Conservation (phyloP, 306 rosid species). For the Pyrus bretschneideri region DNA sequence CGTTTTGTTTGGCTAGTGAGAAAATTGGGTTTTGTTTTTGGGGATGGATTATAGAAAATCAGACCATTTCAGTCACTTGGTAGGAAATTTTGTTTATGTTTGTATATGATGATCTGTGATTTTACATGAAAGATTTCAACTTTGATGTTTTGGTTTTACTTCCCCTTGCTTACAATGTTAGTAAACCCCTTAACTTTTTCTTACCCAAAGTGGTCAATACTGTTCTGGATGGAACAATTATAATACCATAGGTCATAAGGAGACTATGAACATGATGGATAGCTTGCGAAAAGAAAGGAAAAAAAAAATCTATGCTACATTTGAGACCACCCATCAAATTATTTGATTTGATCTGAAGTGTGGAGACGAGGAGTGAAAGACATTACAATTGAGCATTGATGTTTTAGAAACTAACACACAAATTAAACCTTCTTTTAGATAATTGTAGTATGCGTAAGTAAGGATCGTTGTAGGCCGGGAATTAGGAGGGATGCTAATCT, state of each 20-base stretch:
- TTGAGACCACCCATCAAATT: background rate
- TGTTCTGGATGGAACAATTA: too few relatives aligned
- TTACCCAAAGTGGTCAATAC: too few relatives aligned
- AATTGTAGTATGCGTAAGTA: too few relatives aligned
- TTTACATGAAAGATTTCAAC: background rate
- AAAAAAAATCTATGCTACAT: too few relatives aligned
- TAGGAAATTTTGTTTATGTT: background rate
- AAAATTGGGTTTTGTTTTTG: background rate
- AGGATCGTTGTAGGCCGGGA: too few relatives aligned
- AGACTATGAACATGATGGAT: background rate
- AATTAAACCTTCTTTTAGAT: too few relatives aligned
- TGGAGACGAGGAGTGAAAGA: background rate
- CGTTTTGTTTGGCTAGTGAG: background rate
- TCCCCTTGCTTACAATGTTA: background rate
- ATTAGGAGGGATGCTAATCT: too few relatives aligned
- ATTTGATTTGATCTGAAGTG: background rate
- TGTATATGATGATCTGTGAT: too few relatives aligned
- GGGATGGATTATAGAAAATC: background rate
- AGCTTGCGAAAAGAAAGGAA: background rate
- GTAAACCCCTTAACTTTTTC: too few relatives aligned
- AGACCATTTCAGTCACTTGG: background rate
- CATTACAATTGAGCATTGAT: too few relatives aligned
- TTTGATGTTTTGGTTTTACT: background rate
- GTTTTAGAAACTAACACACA: too few relatives aligned
- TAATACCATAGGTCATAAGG: background rate